phyloP scores from a whole-genome alignment of 1,139 yeast species.

The Magnusiomyces ingens region DNA sequence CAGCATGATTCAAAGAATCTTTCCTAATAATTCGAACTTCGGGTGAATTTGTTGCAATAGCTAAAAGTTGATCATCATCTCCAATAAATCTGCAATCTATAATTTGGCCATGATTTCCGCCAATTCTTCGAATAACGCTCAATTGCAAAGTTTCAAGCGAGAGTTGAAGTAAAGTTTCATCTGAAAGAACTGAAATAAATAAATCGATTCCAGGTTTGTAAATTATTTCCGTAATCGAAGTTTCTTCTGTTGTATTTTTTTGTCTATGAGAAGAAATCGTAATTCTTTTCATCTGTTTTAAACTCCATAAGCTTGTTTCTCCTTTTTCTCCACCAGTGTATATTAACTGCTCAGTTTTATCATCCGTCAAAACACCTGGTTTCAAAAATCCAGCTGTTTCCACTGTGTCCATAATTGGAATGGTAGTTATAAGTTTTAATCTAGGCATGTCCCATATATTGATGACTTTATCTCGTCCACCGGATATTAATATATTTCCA shows the following conservation, averaged over 20 bases:
- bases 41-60: constrained; percentile 94
- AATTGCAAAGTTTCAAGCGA: constrained; percentile 32
- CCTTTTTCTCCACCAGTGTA: constrained; percentile 84
- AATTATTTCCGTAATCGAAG: constrained; percentile 20
- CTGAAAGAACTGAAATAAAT: constrained; percentile 50
- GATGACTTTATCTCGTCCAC: constrained; percentile 83
- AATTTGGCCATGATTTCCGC: constrained; percentile 94
- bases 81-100: constrained; percentile 78
- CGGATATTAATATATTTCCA: constrained; percentile 59
- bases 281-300: constrained; percentile 12
- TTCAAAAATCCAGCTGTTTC: constrained; percentile 68
- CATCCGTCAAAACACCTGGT: constrained; percentile 25
- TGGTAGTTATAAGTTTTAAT: constrained; percentile 54
- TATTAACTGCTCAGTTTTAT: constrained; percentile 34
- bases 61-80: constrained; percentile 42
- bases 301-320: constrained; percentile 55
- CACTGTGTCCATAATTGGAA: constrained; percentile 71
- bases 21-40: constrained; percentile 67
- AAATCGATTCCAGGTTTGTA: constrained; percentile 10
- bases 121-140: constrained; percentile 49
- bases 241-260: constrained; percentile 20
- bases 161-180: constrained; percentile 66
- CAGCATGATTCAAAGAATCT: constrained; percentile 16
- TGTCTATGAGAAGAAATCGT: constrained; percentile 10
- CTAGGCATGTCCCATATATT: constrained; percentile 49